Conservation (phyloP, 2,329 filamentous ascomycete species). For the Clonostachys rosea region DNA sequence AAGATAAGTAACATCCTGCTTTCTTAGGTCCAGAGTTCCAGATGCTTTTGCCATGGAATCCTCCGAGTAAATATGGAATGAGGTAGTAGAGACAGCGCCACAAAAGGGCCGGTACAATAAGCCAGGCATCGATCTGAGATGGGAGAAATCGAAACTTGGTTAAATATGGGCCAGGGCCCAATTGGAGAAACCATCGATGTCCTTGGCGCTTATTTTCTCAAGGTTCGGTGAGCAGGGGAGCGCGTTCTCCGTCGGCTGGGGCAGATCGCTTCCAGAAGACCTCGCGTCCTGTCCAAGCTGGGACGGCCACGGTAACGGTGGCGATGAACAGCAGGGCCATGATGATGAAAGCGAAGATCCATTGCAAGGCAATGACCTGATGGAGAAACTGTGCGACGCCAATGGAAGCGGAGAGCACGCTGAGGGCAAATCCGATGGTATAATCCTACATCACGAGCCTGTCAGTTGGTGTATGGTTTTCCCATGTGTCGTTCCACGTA, state of each 20-base stretch:
- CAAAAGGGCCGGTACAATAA: no score
- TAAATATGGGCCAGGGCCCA: no score
- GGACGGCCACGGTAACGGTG: constrained; percentile 33
- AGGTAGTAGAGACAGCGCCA: no score
- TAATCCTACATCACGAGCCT: constrained; percentile 44
- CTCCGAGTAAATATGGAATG: no score
- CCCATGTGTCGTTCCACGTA: constrained; percentile 16
- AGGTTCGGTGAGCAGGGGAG: constrained; percentile 51
- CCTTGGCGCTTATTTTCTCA: no score
- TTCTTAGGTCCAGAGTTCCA: no score
- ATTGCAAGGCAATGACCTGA: constrained; percentile 75
- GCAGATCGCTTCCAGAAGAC: constrained; percentile 40
- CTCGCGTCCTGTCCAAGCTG: constrained; percentile 57
- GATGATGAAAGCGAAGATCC: constrained; percentile 22
- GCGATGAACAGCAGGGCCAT: constrained; percentile 20
- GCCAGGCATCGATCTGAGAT: no score
- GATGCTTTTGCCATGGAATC: no score
- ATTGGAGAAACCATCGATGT: no score
- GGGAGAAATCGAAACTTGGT: no score
- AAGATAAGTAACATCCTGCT: no score
- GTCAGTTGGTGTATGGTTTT: constrained; percentile 4
- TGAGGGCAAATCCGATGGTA: constrained; percentile 76
- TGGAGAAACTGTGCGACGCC: constrained; percentile 73
- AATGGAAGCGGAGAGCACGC: constrained; percentile 67
- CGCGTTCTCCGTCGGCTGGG: constrained; percentile 49